A percentile compares a stretch with the other conserved stretches of the same genome.
Evolutionary conservation across 441 rosid species (phyloP).

Genomic region (Pelargonium cotyledonis): DNA sequence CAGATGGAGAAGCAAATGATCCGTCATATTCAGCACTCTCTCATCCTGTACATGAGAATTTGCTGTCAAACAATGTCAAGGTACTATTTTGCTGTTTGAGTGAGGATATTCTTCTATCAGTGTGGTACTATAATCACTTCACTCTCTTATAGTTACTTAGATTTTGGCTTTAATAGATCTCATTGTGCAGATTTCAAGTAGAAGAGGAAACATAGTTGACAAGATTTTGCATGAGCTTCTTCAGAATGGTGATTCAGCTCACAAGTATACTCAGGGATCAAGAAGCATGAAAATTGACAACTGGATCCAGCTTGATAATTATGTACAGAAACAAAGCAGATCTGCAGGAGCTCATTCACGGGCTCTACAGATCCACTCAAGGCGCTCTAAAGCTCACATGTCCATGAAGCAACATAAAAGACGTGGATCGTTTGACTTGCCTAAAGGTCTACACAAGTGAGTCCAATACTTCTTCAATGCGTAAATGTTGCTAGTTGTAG

Average conservation of each 20-base stretch:
- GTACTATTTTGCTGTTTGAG: conserved; percentile 26
- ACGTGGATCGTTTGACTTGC: conserved; percentile 49
- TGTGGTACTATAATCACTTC: background rate
- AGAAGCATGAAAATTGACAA: conserved; percentile 54
- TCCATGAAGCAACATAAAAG: conserved; percentile 70
- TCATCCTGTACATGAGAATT: conserved; percentile 47
- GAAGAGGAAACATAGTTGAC: conserved; percentile 48
- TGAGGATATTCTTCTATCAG: background rate
- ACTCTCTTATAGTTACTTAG: background rate
- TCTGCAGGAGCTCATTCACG: conserved; percentile 37
- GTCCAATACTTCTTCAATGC: conserved; percentile 19
- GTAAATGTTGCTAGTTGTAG: conserved; percentile 8
- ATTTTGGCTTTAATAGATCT: conserved; percentile 4
- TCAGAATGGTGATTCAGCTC: conserved; percentile 71
- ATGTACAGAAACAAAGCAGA: conserved; percentile 37
- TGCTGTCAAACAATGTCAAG: conserved; percentile 39
- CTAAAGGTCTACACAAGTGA: conserved; percentile 51
- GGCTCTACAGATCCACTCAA: conserved; percentile 45
- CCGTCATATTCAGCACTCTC: conserved; percentile 44
- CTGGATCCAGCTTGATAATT: conserved; percentile 81
- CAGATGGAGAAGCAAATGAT: conserved; percentile 48
- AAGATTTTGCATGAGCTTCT: conserved; percentile 64
- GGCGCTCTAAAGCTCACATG: conserved; percentile 73
- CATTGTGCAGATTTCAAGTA: conserved; percentile 41
- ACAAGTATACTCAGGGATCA: conserved; percentile 66